Evolutionary conservation across 371 early-diverging fungal species (phyloP), one percentile per base, ranked within the genome.

Genomic region (Mortierella sp.): DNA sequence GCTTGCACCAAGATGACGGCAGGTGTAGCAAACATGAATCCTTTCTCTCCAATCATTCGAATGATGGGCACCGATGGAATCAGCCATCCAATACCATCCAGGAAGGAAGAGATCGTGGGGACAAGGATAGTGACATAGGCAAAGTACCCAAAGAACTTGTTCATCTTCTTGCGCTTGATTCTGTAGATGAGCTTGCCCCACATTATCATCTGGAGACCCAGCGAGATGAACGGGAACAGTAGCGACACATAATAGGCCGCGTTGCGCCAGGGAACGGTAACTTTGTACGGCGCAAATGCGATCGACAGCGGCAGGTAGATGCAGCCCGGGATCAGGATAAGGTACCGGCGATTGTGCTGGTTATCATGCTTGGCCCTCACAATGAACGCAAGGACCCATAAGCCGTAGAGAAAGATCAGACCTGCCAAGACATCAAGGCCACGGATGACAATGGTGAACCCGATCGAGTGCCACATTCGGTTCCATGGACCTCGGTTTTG

Each of bases 221-320:
- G 41, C 2, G 76, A 76, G 45, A 76, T 76, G 66, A 76, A 76
- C 0, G 76, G 76, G 41, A 76, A 62, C 27, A 76, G 54, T 45
- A 76, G 51, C 16, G 69, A 76, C 23, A 76, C 12, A 38, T 76
- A 76, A 28, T 76, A 76, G 45, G 65, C 63, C 13, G 69, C 65
- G 24, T 76, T 76, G 27, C 76, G 57, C 76, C 76, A 76, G 0
- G 70, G 70, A 1, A 76, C 65, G 0, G 61, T 61, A n/a, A 65
- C 65, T 63, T 69, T 76, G 66, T 76, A 76, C 0, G 76, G 76
- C 9, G 76, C 76, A 58, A 76, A 76, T 46, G 70, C 66, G n/a
- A 76, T 69, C 21, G 76, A 76, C 24, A 76, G 46, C n/a, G 76
- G 76, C 42, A 76, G 28, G 19, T 69, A 76, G 50, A 76, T 45